A percentile compares a stretch with the other conserved stretches of the same genome.
Evolutionary conservation across 768 basidiomycete species (phyloP).

Genomic region (Dentipellis sp.): DNA sequence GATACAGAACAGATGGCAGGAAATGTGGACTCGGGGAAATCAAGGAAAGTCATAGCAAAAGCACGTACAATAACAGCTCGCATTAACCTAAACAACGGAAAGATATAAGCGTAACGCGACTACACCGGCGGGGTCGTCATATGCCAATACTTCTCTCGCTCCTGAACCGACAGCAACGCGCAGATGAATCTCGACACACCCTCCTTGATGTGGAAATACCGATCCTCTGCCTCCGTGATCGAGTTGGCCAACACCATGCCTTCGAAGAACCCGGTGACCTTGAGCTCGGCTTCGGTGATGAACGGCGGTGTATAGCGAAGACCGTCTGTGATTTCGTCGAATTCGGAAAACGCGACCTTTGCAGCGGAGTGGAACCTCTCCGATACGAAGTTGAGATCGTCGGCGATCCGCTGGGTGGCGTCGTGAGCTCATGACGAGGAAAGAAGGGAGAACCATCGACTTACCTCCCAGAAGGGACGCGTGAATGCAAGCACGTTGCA

Average conservation of each 20-base stretch:
- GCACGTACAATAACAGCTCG: not conserved
- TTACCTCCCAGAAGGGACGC: not conserved
- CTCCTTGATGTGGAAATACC: not conserved
- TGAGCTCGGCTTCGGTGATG: not conserved
- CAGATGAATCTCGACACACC: not conserved
- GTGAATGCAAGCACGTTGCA: not conserved
- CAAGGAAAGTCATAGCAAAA: not conserved
- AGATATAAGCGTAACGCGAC: too few species aligned
- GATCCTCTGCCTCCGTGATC: not conserved
- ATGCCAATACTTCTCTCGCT: not conserved
- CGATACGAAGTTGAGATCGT: not conserved
- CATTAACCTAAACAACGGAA: too few species aligned
- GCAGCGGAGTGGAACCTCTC: not conserved
- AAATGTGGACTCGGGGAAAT: not conserved
- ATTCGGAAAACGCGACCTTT: not conserved
- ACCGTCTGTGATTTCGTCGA: not conserved
- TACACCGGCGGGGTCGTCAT: too few species aligned
- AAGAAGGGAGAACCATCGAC: not conserved
- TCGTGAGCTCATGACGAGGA: not conserved
- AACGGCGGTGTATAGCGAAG: not conserved
- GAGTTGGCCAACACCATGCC: not conserved
- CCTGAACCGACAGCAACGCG: not conserved
- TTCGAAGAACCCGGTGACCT: not conserved
- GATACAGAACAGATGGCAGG: not conserved
- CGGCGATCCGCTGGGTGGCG: not conserved